phyloP scores from a whole-genome alignment of 23 red algal genomes.

The Gracilaria vermiculophylla region DNA sequence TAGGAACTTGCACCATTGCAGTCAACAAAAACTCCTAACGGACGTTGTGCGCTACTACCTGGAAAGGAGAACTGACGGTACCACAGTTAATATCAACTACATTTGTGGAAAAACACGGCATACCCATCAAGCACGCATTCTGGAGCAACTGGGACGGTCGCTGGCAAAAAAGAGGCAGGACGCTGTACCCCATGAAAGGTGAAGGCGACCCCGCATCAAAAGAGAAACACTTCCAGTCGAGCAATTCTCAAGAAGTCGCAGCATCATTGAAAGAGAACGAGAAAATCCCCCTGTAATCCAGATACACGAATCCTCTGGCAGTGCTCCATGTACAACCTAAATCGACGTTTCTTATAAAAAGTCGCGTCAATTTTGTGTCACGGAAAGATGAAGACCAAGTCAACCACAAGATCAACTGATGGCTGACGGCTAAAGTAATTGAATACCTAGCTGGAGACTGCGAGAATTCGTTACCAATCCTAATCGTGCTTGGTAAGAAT shows the following conservation, averaged over 20 bases:
- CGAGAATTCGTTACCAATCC: neutral
- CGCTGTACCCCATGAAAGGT: too few species aligned
- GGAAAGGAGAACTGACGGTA: too few species aligned
- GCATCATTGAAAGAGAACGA: neutral
- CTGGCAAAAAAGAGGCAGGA: too few species aligned
- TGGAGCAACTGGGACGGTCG: too few species aligned
- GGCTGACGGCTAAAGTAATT: neutral
- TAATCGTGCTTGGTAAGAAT: neutral
- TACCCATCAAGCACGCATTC: too few species aligned
- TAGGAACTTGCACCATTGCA: too few species aligned
- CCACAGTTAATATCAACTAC: too few species aligned
- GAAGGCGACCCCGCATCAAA: too few species aligned
- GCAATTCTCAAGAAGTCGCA: neutral
- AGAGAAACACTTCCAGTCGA: too few species aligned
- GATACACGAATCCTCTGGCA: neutral
- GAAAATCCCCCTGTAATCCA: neutral
- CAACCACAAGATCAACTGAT: neutral
- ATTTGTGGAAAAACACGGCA: too few species aligned
- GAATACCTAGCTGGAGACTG: neutral
- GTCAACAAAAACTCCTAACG: too few species aligned
- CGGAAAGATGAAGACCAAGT: neutral
- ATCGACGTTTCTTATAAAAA: neutral
- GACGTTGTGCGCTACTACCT: too few species aligned
- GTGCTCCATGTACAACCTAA: neutral
- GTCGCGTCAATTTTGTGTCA: conserved; percentile 5